A percentile compares a stretch with the other conserved stretches of the same genome.
Conservation (phyloP, 2,329 filamentous ascomycete species). For the Pleomassaria siparia region DNA sequence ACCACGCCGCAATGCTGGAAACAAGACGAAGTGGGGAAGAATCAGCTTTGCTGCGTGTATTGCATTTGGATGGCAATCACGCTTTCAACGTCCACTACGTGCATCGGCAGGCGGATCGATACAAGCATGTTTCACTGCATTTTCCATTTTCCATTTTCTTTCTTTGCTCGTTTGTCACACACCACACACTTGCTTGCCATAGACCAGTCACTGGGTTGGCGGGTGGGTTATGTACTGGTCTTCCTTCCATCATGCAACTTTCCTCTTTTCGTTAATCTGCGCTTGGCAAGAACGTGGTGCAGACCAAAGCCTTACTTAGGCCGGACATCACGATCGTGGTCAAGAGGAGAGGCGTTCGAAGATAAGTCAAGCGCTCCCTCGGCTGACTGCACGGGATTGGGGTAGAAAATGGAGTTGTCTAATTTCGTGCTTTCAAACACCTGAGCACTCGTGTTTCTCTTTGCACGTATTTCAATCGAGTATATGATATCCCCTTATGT, state of each 20-base stretch:
- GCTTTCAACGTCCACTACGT: not conserved
- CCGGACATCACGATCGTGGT: not conserved
- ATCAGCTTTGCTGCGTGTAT: not conserved
- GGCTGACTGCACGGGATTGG: not conserved
- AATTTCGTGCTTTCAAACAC: not conserved
- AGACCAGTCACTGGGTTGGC: slow-evolving; percentile 1
- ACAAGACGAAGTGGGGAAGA: not conserved
- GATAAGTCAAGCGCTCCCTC: not conserved
- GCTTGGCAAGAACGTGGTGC: not conserved
- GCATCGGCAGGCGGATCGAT: no score
- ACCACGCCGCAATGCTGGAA: not conserved
- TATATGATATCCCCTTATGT: no score
- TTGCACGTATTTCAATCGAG: no score
- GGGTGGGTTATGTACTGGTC: not conserved
- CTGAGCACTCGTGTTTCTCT: no score
- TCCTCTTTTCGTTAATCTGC: not conserved
- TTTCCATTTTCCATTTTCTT: not conserved
- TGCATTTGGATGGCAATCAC: not conserved
- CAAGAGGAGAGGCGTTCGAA: slow-evolving; percentile 1
- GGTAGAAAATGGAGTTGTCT: not conserved
- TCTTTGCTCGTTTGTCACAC: not conserved
- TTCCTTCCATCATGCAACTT: not conserved
- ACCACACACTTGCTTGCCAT: not conserved
- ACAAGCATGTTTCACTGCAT: not conserved
- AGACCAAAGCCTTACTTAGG: not conserved